Percentiles rank a stretch among this genome's conserved stretches.
phyloP scores from a whole-genome alignment of 2,329 filamentous ascomycete species.

The Alternaria longipes region DNA sequence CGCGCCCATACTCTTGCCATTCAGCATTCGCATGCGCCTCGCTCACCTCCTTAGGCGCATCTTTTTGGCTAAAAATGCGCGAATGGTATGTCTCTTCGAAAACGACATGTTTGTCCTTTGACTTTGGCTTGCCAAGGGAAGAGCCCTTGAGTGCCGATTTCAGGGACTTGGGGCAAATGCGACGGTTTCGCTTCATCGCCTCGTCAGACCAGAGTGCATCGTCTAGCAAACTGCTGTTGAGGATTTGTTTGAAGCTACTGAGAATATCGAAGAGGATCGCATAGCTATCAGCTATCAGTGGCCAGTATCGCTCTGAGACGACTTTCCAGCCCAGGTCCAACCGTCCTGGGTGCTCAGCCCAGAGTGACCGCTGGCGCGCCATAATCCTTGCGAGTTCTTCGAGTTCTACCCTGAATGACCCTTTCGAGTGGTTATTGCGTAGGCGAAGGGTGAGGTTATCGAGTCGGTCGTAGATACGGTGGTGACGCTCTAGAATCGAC shows the following conservation, averaged over 20 bases:
- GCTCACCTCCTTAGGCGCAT: neutral
- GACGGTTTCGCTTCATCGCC: neutral
- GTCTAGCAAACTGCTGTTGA: neutral
- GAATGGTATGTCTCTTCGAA: neutral
- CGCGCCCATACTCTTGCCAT: neutral
- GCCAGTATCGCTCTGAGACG: neutral
- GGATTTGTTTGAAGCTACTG: neutral
- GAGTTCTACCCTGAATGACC: neutral
- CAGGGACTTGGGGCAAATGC: neutral
- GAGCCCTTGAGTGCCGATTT: neutral
- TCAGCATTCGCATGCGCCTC: neutral
- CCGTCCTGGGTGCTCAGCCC: neutral
- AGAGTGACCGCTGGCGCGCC: neutral
- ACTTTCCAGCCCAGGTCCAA: neutral
- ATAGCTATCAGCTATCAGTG: neutral
- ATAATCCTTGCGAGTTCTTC: neutral
- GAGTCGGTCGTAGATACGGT: neutral
- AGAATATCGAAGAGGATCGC: neutral
- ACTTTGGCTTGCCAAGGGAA: neutral
- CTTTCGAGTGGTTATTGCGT: neutral
- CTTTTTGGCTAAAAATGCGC: neutral
- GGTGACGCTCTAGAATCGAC: neutral
- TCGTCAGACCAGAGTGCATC: neutral
- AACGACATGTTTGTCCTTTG: neutral
- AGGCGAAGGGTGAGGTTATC: neutral